These are phyloP conservation scores for Pseudohyphozyma bogoriensis DNA, from an alignment of 768 basidiomycete species.

Conservation along the genomic window DNA sequence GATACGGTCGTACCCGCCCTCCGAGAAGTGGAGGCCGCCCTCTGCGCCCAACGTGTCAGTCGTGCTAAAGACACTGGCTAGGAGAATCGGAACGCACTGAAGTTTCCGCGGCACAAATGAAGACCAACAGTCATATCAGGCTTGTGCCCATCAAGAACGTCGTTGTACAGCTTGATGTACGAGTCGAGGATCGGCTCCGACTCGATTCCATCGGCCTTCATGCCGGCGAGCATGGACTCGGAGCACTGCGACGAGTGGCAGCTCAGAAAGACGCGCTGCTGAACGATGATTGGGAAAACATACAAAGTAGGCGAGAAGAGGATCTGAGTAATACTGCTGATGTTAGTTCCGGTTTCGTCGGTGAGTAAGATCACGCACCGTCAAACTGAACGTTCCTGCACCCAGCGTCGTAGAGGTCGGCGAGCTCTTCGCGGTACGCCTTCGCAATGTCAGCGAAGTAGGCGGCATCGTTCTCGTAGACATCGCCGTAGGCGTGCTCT, in stretches of 20 bases:
- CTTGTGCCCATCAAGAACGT: constrained; percentile 28
- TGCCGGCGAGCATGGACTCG: constrained; percentile 48
- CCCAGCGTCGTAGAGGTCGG: constrained; percentile 44
- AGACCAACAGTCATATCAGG: constrained; percentile 33
- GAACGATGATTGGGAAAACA: background rate
- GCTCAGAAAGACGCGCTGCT: constrained; percentile 43
- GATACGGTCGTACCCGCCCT: constrained; percentile 35
- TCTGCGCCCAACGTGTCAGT: background rate
- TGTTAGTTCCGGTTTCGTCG: too few relatives aligned
- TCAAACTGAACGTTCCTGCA: constrained; percentile 45
- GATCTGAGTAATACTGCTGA: too few relatives aligned
- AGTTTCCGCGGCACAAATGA: constrained; percentile 34
- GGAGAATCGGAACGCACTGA: background rate
- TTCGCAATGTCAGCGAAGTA: constrained; percentile 48
- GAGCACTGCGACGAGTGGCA: constrained; percentile 41
- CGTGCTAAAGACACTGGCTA: background rate
- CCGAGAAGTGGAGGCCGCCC: constrained; percentile 30
- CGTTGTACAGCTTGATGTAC: constrained; percentile 53
- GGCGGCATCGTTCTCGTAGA: constrained; percentile 52
- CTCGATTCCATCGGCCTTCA: constrained; percentile 54
- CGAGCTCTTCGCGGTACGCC: constrained; percentile 45
- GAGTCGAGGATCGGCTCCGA: constrained; percentile 56
- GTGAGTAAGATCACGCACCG: too few relatives aligned
- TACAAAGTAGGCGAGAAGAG: constrained; percentile 49
- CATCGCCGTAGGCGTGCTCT: constrained; percentile 36